Percentiles rank a stretch among this genome's conserved stretches.
These are phyloP conservation scores for Musa beccarii DNA, from an alignment of 176 grass and related monocot species.

Conservation along the genomic window DNA sequence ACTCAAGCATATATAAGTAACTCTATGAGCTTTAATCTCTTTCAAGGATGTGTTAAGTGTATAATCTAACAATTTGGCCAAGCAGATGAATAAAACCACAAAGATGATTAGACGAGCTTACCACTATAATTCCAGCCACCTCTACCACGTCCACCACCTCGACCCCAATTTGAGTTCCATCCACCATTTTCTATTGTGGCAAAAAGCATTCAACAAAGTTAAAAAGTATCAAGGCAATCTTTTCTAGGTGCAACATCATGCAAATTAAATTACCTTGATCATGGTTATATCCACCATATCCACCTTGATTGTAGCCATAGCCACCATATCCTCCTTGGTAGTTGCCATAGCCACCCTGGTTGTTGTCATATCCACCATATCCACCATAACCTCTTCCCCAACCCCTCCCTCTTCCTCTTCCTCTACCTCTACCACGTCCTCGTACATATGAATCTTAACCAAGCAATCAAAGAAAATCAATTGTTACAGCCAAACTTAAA, in stretches of 20 bases:
- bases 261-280: too few species aligned
- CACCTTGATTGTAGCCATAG: constrained; percentile 2
- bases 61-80: too few species aligned
- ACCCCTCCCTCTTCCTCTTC: constrained; percentile 2
- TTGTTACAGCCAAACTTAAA: background rate
- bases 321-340: constrained; percentile 1
- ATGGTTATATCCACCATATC: background rate
- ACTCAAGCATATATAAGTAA: too few species aligned
- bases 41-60: too few species aligned
- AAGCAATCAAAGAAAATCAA: background rate
- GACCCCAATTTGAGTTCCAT: background rate
- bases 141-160: constrained; percentile 1
- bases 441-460: background rate
- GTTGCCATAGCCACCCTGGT: background rate
- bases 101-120: background rate
- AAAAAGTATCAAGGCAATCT: too few species aligned
- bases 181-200: background rate
- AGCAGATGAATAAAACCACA: too few species aligned
- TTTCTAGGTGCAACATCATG: too few species aligned
- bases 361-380: background rate
- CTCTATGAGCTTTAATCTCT: too few species aligned
- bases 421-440: background rate
- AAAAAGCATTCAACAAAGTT: background rate
- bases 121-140: background rate
- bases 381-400: constrained; percentile 8